Base-by-base conservation (phyloP, 2,329 filamentous ascomycete species). In the Drechmeria coniospora region DNA sequence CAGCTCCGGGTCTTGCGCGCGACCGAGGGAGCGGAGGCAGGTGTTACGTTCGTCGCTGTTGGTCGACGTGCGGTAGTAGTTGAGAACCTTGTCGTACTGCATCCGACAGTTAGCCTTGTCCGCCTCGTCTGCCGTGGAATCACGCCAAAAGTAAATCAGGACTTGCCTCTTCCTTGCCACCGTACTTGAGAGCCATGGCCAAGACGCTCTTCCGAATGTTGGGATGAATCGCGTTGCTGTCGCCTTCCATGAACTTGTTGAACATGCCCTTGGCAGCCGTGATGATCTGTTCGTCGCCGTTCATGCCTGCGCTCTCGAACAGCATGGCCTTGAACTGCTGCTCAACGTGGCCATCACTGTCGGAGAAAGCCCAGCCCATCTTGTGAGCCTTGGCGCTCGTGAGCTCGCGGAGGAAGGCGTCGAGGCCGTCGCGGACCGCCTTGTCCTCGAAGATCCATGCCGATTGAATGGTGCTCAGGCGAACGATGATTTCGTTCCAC, bases 321-420 rank as follows among this genome's bases (percentile, higher is more conserved):
- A 94, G 68, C 48, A 94, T 69, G 10, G 74, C 75, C 63, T 95
- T 95, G 67, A 93, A 92, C 50, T 94, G 86, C 53, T 93, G 84
- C 50, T 86, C 67, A 39, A 94, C 76, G 48, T 94, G 86, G 27
- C 79, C 82, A 43, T 95, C 87, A 4, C 66, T 67, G 15, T 86
- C 79, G 16, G 72, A 77, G 55, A 95, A 93, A 10, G 71, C 59
- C 87, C 87, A 95, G 33, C 87, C 87, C 24, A 92, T 57, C 47
- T 84, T 70, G 50, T 94, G 86, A 1, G 86, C 78, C 53, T 84
- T 87, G 41, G 69, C 62, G 45, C 74, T 76, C 33, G 81, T 69
- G 14, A 95, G 66, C 8, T 81, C 70, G 36, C 76, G 69, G 49
- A 92, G 77, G 65, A 94, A 93, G 10, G 71, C 65, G 57, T 86